Evolutionary conservation across 352 stramenopile genomes (phyloP).

Genomic region (Peronospora destructor): DNA sequence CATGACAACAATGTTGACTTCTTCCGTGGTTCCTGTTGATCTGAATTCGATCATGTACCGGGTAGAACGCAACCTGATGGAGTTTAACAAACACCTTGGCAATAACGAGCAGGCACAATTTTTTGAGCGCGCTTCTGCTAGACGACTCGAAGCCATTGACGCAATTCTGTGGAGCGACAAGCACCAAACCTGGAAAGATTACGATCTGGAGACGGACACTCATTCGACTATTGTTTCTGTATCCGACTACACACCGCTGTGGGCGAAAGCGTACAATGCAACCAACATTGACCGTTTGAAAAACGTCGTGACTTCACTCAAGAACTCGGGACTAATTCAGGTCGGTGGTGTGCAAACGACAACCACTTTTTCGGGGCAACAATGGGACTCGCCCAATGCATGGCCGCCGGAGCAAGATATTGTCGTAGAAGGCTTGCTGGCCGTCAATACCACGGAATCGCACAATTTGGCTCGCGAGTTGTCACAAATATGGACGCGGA

Average conservation of each 20-base stretch:
- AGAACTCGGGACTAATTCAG: constrained; percentile 53
- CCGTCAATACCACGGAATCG: constrained; percentile 40
- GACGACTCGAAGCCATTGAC: constrained; percentile 52
- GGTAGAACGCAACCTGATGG: constrained; percentile 68
- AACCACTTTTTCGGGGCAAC: constrained; percentile 61
- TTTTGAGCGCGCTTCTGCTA: constrained; percentile 39
- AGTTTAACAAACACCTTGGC: constrained; percentile 49
- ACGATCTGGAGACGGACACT: constrained; percentile 39
- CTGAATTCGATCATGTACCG: constrained; percentile 81
- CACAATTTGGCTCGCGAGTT: constrained; percentile 45
- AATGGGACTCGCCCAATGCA: constrained; percentile 84
- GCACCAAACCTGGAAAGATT: constrained; percentile 63
- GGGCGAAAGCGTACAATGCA: constrained; percentile 60
- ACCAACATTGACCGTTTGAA: constrained; percentile 39
- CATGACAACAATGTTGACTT: constrained; percentile 68
- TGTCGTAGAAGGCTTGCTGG: constrained; percentile 67
- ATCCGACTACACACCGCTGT: constrained; percentile 73
- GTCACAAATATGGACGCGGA: constrained; percentile 51
- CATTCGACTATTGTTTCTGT: constrained; percentile 47
- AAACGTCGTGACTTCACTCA: constrained; percentile 41
- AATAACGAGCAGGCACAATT: constrained; percentile 34
- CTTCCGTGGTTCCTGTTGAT: constrained; percentile 72
- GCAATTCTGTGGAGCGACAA: constrained; percentile 61
- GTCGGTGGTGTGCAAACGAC: constrained; percentile 66
- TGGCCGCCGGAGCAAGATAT: constrained; percentile 84